Evolutionary conservation across 768 basidiomycete species (phyloP).

Genomic region (Dacryopinax spathularia): DNA sequence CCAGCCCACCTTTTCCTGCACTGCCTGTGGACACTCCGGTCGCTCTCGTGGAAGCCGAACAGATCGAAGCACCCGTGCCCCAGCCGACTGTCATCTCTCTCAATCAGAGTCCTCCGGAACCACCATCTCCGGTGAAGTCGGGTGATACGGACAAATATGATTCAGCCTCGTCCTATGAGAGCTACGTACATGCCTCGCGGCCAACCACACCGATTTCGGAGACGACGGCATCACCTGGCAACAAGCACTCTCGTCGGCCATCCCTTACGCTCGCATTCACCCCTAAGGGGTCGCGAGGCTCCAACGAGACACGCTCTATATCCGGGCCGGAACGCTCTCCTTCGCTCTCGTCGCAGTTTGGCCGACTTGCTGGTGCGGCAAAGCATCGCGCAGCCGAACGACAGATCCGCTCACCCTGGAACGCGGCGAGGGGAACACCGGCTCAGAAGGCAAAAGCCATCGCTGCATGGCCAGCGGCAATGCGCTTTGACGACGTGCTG

Average conservation of each 20-base stretch:
- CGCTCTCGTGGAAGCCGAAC: background rate
- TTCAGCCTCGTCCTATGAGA: background rate
- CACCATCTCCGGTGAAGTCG: background rate
- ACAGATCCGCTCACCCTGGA: background rate
- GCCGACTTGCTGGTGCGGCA: background rate
- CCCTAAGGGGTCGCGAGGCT: background rate
- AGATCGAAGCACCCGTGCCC: background rate
- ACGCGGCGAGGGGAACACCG: background rate
- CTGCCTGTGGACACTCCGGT: background rate
- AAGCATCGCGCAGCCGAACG: background rate
- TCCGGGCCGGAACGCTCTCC: background rate
- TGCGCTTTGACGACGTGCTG: slow-evolving; percentile 55
- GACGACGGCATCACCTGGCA: background rate
- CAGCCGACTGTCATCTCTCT: background rate
- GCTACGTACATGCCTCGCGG: background rate
- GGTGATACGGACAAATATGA: background rate
- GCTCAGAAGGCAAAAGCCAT: background rate
- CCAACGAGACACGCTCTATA: background rate
- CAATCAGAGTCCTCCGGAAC: background rate
- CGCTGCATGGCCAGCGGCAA: slow-evolving; percentile 27
- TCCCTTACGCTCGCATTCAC: slow-evolving; percentile 1
- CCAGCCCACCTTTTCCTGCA: background rate
- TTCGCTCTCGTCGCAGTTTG: background rate
- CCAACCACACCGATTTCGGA: background rate
- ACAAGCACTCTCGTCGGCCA: slow-evolving; percentile 3